Conservation (phyloP, 2,329 filamentous ascomycete genomes). For the Neopestalotiopsis clavispora region DNA sequence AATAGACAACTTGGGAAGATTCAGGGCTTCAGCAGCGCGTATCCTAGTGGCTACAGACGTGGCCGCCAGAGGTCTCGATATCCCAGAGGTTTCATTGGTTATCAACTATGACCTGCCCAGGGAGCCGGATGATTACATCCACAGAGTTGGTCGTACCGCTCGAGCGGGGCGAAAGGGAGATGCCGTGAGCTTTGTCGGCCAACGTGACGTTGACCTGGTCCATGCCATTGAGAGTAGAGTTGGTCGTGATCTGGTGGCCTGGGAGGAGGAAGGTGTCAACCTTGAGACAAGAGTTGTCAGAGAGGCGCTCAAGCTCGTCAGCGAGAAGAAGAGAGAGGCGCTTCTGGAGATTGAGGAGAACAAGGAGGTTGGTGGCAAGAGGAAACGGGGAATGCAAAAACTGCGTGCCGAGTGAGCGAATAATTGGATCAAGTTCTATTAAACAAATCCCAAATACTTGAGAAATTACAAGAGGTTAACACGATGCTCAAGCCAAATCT, state of each 20-base stretch:
- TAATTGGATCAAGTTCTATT: neutral
- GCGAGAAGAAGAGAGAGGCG: conserved; percentile 95
- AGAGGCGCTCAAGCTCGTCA: conserved; percentile 85
- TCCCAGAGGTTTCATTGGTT: conserved; percentile 87
- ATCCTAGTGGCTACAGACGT: conserved; percentile 96
- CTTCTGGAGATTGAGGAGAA: conserved; percentile 90
- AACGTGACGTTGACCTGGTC: conserved; percentile 90
- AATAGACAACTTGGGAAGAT: conserved; percentile 85
- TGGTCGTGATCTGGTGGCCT: conserved; percentile 79
- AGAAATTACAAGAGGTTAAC: too few relatives aligned
- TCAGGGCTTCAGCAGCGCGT: conserved; percentile 85
- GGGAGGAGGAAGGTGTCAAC: conserved; percentile 90
- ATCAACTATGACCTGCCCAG: conserved; percentile 95
- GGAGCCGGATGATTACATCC: conserved; percentile 97
- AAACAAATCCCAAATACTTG: neutral
- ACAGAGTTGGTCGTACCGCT: conserved; percentile 93
- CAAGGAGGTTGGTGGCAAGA: conserved; percentile 88
- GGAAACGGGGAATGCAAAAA: conserved; percentile 66
- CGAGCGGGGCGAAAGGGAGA: conserved; percentile 86
- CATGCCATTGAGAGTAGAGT: conserved; percentile 87
- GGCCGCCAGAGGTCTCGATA: conserved; percentile 91
- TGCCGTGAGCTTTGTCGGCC: conserved; percentile 86
- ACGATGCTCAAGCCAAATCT: too few relatives aligned
- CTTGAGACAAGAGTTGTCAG: conserved; percentile 87
- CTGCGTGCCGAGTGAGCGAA: conserved; percentile 39